Evolutionary conservation across 2,329 filamentous ascomycete species (phyloP).

Genomic region (Alternaria rosae): DNA sequence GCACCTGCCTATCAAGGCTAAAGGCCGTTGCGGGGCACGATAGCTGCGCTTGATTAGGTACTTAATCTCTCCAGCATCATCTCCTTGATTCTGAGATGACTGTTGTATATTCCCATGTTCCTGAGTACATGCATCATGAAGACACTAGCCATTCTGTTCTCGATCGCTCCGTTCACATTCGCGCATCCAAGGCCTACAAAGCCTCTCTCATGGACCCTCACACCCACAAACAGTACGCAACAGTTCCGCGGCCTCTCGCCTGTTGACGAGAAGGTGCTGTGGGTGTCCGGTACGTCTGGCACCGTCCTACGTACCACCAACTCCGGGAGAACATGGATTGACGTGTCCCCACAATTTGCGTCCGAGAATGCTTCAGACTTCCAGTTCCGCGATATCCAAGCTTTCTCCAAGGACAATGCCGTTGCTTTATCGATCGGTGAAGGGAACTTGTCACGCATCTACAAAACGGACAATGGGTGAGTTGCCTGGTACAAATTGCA

Average conservation of each 20-base stretch:
- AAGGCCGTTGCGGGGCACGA: neutral
- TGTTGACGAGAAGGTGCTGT: slow-evolving; percentile 25
- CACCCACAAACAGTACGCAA: slow-evolving; percentile 32
- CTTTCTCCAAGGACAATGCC: slow-evolving; percentile 28
- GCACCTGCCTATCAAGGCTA: slow-evolving; percentile 14
- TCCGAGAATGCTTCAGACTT: slow-evolving; percentile 29
- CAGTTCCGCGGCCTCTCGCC: slow-evolving; percentile 39
- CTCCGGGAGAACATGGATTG: slow-evolving; percentile 30
- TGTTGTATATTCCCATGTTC: neutral
- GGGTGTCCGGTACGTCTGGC: slow-evolving; percentile 38
- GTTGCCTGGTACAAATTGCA: neutral
- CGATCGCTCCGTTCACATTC: neutral
- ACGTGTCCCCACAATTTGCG: slow-evolving; percentile 31
- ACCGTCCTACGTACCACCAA: slow-evolving; percentile 37
- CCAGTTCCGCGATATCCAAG: slow-evolving; percentile 41
- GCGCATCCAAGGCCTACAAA: neutral
- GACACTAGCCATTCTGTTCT: neutral
- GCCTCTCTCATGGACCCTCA: slow-evolving; percentile 27
- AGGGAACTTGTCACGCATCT: slow-evolving; percentile 36
- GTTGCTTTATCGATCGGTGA: slow-evolving; percentile 36
- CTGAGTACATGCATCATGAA: neutral
- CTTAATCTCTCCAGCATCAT: neutral
- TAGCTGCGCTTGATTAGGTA: neutral
- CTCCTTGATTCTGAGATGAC: neutral
- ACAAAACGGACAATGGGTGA: slow-evolving; percentile 25